Evolutionary conservation across 2,329 filamentous ascomycete species (phyloP).

Genomic region (Aspergillus chevalieri): DNA sequence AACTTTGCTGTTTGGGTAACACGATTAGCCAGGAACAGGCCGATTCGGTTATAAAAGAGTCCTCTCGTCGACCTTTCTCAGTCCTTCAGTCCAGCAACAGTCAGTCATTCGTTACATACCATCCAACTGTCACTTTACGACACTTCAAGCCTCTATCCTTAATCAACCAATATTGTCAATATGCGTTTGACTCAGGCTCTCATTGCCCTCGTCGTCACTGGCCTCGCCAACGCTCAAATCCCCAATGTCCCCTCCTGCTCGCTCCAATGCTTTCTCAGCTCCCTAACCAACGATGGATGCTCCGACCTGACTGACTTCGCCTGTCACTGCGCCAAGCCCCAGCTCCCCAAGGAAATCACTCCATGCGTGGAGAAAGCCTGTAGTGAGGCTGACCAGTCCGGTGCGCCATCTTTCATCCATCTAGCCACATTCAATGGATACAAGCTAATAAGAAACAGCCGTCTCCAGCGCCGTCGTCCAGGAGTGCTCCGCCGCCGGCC

Average conservation of each 20-base stretch:
- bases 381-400: conserved; percentile 30
- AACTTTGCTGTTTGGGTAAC: neutral
- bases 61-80: neutral
- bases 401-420: conserved; percentile 18
- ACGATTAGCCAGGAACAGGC: neutral
- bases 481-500: conserved; percentile 30
- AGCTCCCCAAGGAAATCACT: conserved; percentile 36
- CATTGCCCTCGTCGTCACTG: conserved; percentile 37
- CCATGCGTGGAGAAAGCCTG: conserved; percentile 45
- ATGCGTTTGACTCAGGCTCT: conserved; percentile 30
- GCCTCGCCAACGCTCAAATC: conserved; percentile 42
- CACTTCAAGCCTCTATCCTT: neutral
- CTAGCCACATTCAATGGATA: neutral
- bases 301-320: conserved; percentile 42
- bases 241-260: conserved; percentile 42
- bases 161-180: conserved; percentile 9
- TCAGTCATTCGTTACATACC: neutral
- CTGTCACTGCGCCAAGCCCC: conserved; percentile 45
- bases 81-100: neutral
- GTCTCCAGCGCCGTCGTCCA: conserved; percentile 31
- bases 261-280: conserved; percentile 40
- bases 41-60: neutral
- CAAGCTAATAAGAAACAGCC: conserved; percentile 15
- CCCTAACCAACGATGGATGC: conserved; percentile 42
- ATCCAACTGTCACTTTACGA: neutral